These are phyloP conservation scores for Colletotrichum horii DNA, from an alignment of 2,329 filamentous ascomycete genomes.

Conservation along the genomic window DNA sequence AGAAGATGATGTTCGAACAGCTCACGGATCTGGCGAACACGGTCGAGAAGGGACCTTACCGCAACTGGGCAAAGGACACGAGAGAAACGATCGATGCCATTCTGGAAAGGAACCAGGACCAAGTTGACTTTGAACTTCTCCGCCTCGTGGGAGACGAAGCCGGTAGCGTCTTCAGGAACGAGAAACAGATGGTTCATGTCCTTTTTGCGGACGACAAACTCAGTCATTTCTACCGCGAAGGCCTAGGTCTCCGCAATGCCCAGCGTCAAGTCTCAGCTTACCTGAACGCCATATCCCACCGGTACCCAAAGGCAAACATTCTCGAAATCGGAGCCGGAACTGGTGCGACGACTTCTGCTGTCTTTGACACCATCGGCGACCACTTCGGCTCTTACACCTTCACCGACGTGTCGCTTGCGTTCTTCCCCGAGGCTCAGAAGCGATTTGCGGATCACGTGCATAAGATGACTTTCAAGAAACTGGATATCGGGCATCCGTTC, in stretches of 20 bases:
- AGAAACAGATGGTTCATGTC: not conserved
- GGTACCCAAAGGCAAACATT: slow-evolving; percentile 35
- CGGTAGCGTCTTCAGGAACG: not conserved
- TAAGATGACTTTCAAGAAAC: slow-evolving; percentile 34
- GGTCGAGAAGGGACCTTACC: not conserved
- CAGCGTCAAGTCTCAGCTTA: slow-evolving; percentile 14
- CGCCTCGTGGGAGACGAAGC: not conserved
- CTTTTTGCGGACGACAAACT: not conserved
- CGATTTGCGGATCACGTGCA: slow-evolving; percentile 24
- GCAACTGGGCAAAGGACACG: not conserved
- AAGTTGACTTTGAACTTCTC: not conserved
- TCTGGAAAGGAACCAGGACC: not conserved
- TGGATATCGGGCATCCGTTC: slow-evolving; percentile 36
- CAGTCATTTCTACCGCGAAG: not conserved
- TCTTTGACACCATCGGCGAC: slow-evolving; percentile 25
- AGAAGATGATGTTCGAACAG: not conserved
- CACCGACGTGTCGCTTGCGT: slow-evolving; percentile 24
- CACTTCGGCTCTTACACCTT: slow-evolving; percentile 21
- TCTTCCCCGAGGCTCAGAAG: slow-evolving; percentile 36
- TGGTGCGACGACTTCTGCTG: slow-evolving; percentile 30
- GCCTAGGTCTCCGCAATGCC: not conserved
- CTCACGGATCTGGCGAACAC: not conserved
- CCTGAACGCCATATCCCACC: slow-evolving; percentile 26
- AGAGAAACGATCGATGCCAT: not conserved
- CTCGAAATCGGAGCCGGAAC: slow-evolving; percentile 42